Evolutionary conservation across 179 eudicot genomes (phyloP).

Genomic region (Actinidia polygama): DNA sequence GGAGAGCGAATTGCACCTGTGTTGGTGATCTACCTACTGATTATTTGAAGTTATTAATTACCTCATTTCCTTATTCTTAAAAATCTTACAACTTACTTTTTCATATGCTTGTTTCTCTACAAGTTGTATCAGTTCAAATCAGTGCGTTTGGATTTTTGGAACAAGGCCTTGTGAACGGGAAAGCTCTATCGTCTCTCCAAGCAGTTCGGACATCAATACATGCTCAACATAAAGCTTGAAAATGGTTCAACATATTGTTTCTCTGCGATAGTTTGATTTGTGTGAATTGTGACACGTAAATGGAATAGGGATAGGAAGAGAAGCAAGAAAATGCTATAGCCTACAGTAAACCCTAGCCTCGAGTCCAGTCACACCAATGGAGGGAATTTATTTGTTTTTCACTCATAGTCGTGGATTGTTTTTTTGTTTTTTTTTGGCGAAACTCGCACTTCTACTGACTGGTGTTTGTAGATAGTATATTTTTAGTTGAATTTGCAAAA

Average conservation of each 20-base stretch:
- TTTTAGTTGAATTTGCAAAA: background rate
- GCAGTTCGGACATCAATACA: slow-evolving; percentile 57
- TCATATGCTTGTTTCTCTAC: background rate
- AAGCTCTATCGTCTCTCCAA: slow-evolving; percentile 49
- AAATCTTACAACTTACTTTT: background rate
- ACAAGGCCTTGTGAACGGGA: slow-evolving; percentile 86
- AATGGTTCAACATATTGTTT: background rate
- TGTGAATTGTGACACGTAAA: slow-evolving; percentile 11
- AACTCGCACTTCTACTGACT: background rate
- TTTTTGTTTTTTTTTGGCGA: background rate
- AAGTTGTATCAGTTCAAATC: slow-evolving; percentile 79
- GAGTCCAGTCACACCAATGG: background rate
- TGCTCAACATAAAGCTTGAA: slow-evolving; percentile 78
- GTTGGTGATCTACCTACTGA: background rate
- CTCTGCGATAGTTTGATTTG: background rate
- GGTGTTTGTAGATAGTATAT: background rate
- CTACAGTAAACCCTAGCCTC: background rate
- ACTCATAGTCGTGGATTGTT: background rate
- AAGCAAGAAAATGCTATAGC: background rate
- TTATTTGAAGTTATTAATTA: background rate
- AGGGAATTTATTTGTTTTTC: background rate
- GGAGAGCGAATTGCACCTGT: background rate
- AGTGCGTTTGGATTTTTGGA: slow-evolving; percentile 81
- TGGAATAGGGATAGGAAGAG: slow-evolving; percentile 10
- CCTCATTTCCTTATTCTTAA: slow-evolving; percentile 5